Conservation (phyloP, 1,139 yeast genomes). For the Geotrichum siamense region DNA sequence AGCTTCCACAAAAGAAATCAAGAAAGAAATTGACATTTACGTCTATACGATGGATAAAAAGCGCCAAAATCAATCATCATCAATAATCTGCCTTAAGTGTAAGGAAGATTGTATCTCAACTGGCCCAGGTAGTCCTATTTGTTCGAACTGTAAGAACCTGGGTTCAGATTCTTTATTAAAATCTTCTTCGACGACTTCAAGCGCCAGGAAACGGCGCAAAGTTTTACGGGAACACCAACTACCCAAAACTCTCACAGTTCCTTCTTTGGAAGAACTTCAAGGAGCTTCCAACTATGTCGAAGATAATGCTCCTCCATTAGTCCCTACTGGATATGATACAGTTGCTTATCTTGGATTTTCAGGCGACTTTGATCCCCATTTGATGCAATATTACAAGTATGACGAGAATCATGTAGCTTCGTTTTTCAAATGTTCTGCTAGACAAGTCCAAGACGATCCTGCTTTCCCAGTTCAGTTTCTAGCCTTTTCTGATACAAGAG, state of each 20-base stretch:
- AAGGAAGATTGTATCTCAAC: neutral
- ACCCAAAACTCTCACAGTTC: constrained; percentile 11
- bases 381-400: constrained; percentile 29
- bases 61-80: too few species aligned
- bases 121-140: neutral
- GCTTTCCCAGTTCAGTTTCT: constrained; percentile 29
- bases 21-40: too few species aligned
- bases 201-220: constrained; percentile 6
- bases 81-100: constrained; percentile 1
- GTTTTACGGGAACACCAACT: neutral
- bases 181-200: neutral
- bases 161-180: neutral
- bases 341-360: constrained; percentile 28
- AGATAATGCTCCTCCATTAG: constrained; percentile 12
- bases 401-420: constrained; percentile 25
- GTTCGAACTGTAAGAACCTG: neutral
- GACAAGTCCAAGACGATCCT: constrained; percentile 26
- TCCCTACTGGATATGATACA: constrained; percentile 15
- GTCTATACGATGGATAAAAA: too few species aligned
- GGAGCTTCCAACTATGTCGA: constrained; percentile 9
- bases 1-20: too few species aligned
- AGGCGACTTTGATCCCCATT: constrained; percentile 35
- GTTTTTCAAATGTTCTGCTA: constrained; percentile 32
- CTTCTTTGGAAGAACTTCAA: constrained; percentile 13
- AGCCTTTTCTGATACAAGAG: constrained; percentile 24